Evolutionary conservation across 768 basidiomycete genomes (phyloP), one percentile per base, ranked within the genome.

Genomic region (Leccinellum albellum): DNA sequence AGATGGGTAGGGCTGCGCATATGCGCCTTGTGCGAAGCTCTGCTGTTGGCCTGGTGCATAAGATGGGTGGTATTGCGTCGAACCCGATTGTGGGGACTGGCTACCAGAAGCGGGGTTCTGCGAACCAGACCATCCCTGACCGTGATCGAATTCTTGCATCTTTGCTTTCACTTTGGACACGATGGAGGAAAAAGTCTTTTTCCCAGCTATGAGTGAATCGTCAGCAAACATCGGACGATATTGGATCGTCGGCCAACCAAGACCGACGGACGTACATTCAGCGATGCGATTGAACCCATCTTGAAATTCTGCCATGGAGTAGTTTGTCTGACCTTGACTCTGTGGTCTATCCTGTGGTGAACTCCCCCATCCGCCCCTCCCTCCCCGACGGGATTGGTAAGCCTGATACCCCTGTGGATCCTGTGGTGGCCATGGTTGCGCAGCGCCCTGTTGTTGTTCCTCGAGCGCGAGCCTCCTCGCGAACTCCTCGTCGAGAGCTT

Each of bases 111-210:
- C n/a, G n/a, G n/a, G n/a, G n/a, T 33, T 53, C 57, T 66, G 62
- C 10, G 61, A 48, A 24, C 64, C 57, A 7, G 60, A 54, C 53
- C 61, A 40, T 26, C 66, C 64, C 46, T 69, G 64, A 15, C 68
- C 67, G 64, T 85, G 82, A 37, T 92, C 90, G 59, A 84, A 84
- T 64, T 92, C 91, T 64, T 88, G 86, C 57, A 92, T 84, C 79
- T 92, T 93, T 6, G 89, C 84, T 66, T 84, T 91, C 48, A 91
- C 88, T 69, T 88, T 92, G 32, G 83, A 83, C 40, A 92, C 78
- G 26, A 93, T 69, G 9, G 75, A 79, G 48, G 80, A 84, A 70
- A 93, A 82, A 0, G 90, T 92, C 73, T 85, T 88, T 75, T 89
- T 91, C 4, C 91, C 89, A 53, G 80, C 87, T 89, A 56, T 51